These are phyloP conservation scores for Bryoglossum gracile DNA, from an alignment of 495 filamentous ascomycete genomes.

Conservation along the genomic window DNA sequence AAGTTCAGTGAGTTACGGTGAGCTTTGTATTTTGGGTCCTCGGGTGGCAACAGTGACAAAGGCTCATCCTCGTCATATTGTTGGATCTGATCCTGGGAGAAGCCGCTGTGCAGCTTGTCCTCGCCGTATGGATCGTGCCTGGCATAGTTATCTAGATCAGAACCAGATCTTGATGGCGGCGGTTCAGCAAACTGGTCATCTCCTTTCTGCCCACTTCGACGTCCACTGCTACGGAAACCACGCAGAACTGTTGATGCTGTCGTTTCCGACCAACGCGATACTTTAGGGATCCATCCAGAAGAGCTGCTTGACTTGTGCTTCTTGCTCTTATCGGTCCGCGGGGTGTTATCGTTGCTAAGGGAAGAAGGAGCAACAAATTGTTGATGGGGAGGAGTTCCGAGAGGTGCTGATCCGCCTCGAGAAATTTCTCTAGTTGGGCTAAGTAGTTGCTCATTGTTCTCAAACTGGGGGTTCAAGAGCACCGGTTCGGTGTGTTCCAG, in stretches of 20 bases:
- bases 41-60: conserved; percentile 62
- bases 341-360: conserved; percentile 69
- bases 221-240: conserved; percentile 44
- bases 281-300: conserved; percentile 78
- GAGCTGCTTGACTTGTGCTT: conserved; percentile 90
- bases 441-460: conserved; percentile 41
- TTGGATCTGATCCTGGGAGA: conserved; percentile 36
- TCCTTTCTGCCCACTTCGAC: conserved; percentile 38
- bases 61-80: conserved; percentile 41
- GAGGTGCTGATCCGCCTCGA: conserved; percentile 56
- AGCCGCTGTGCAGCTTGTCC: conserved; percentile 65
- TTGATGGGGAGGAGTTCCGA: conserved; percentile 70
- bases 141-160: conserved; percentile 59
- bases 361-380: conserved; percentile 45
- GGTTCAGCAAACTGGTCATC: conserved; percentile 34
- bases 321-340: conserved; percentile 64
- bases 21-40: conserved; percentile 84
- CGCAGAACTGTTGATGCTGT: conserved; percentile 61
- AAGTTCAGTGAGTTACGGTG: conserved; percentile 85
- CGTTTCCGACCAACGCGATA: conserved; percentile 96
- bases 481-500: conserved; percentile 46
- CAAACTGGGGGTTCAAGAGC: conserved; percentile 33
- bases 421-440: conserved; percentile 36
- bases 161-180: conserved; percentile 64
- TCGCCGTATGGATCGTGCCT: conserved; percentile 58